These are phyloP conservation scores for Leavenworthia alabamica DNA, from an alignment of 345 rosid genomes.

Conservation along the genomic window DNA sequence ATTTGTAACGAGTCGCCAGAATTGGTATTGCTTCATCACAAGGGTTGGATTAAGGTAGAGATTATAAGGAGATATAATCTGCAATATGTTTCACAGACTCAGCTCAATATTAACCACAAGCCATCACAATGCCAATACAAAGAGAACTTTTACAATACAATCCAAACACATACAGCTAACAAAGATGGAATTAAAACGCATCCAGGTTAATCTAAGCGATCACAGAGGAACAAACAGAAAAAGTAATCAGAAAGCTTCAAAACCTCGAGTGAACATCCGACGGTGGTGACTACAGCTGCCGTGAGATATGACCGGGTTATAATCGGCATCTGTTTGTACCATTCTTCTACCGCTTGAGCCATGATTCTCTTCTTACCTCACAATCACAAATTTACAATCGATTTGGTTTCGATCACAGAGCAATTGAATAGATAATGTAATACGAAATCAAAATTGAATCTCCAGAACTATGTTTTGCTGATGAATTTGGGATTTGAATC, in stretches of 20 bases:
- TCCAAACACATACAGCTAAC: background rate
- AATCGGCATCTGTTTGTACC: slow-evolving; percentile 98
- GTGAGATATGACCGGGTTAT: slow-evolving; percentile 95
- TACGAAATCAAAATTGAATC: background rate
- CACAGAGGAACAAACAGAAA: no score
- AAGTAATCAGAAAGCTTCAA: background rate
- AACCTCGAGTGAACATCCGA: slow-evolving; percentile 97
- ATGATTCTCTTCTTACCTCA: slow-evolving; percentile 29
- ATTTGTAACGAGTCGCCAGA: slow-evolving; percentile 97
- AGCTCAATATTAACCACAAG: background rate
- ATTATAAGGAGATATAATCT: slow-evolving; percentile 86
- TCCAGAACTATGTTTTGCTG: background rate
- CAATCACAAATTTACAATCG: no score
- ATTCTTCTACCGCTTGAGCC: slow-evolving; percentile 99
- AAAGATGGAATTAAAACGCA: background rate
- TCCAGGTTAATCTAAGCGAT: background rate
- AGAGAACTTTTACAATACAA: no score
- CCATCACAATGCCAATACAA: background rate
- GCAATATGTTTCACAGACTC: slow-evolving; percentile 26
- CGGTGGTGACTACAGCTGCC: slow-evolving; percentile 86
- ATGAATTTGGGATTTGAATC: background rate
- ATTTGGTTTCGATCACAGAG: no score
- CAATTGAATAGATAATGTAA: background rate
- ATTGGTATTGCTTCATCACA: slow-evolving; percentile 78
- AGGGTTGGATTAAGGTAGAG: slow-evolving; percentile 78